These are phyloP conservation scores for Tubosaeta sp. DNA, from an alignment of 768 basidiomycete genomes.

Conservation along the genomic window DNA sequence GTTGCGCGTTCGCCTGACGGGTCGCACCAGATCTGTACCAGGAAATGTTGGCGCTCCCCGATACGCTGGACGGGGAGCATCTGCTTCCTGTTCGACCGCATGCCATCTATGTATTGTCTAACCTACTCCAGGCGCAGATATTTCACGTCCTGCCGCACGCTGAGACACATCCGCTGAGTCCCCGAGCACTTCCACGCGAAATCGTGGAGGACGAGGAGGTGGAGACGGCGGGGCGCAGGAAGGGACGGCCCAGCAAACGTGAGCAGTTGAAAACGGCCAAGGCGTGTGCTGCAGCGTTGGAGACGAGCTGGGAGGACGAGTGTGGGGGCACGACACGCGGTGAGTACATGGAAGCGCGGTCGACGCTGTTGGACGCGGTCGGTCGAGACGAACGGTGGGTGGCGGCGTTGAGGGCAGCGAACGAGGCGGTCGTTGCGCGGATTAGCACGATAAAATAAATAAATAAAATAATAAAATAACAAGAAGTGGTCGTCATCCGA, in stretches of 20 bases:
- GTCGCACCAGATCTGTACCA: constrained; percentile 50
- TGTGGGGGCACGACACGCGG: constrained; percentile 23
- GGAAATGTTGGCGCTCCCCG: constrained; percentile 47
- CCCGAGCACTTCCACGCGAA: constrained; percentile 67
- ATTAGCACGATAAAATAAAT: constrained; percentile 33
- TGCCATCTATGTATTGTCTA: constrained; percentile 45
- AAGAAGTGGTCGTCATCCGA: not conserved
- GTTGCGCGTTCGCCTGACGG: not conserved
- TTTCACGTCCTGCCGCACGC: constrained; percentile 63
- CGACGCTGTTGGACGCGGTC: constrained; percentile 36
- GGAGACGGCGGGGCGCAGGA: constrained; percentile 36
- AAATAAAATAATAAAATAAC: not conserved
- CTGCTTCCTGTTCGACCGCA: constrained; percentile 48
- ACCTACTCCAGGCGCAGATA: constrained; percentile 42
- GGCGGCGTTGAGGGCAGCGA: constrained; percentile 34
- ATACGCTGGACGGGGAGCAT: constrained; percentile 36
- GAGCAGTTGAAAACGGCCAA: constrained; percentile 56
- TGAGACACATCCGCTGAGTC: constrained; percentile 48
- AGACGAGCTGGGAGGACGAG: constrained; percentile 36
- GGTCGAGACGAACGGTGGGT: constrained; percentile 16
- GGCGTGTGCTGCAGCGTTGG: constrained; percentile 44
- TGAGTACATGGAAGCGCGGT: constrained; percentile 44
- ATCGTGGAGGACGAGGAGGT: constrained; percentile 37
- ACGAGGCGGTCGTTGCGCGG: constrained; percentile 46
- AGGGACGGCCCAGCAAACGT: constrained; percentile 59